Evolutionary conservation across 108 stramenopile species (phyloP).

Genomic region (Discostella stelligeroides): DNA sequence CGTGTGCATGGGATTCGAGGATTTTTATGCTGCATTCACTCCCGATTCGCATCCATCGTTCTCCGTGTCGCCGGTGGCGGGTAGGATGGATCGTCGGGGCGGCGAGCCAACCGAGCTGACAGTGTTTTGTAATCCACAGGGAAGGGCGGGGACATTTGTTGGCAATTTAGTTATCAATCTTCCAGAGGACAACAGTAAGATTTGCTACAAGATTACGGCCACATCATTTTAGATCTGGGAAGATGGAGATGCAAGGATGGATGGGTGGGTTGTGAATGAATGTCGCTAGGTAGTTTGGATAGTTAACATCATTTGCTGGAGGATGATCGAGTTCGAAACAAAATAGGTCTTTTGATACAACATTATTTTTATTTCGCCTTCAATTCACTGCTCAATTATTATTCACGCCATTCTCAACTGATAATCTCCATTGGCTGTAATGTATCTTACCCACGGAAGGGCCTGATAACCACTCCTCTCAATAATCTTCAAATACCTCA

Average conservation of each 20-base stretch:
- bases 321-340: not conserved
- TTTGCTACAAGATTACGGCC: constrained; percentile 79
- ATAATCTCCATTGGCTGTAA: constrained; percentile 98
- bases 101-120: constrained; percentile 69
- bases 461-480: constrained; percentile 99
- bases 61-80: constrained; percentile 65
- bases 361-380: not conserved
- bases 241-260: too few species aligned
- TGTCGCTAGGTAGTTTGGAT: too few species aligned
- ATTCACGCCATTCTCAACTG: constrained; percentile 94
- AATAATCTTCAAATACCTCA: constrained; percentile 99
- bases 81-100: constrained; percentile 84
- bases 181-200: constrained; percentile 83
- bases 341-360: too few species aligned
- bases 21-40: constrained; percentile 77
- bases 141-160: constrained; percentile 61
- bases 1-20: constrained; percentile 88
- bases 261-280: too few species aligned
- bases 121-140: constrained; percentile 64
- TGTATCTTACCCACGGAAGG: constrained; percentile 99
- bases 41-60: constrained; percentile 77
- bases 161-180: constrained; percentile 83
- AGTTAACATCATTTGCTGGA: too few species aligned
- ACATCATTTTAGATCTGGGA: constrained; percentile 47
- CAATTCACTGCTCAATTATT: not conserved